A percentile compares a stretch with the other conserved stretches of the same genome.
Conservation (phyloP, 306 rosid genomes). For the Lablab purpureus region DNA sequence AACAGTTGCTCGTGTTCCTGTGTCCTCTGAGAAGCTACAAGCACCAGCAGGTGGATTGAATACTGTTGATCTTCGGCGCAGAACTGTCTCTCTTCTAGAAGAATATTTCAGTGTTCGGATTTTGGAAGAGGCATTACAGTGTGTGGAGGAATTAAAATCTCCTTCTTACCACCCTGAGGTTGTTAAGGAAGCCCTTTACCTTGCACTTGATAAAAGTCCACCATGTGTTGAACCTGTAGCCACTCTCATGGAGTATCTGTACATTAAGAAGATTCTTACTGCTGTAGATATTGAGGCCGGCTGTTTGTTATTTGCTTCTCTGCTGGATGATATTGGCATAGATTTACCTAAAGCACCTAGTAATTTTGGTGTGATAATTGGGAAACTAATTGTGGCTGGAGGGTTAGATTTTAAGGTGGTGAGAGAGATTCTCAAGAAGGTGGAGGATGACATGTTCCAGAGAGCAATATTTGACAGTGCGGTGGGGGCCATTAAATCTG, state of each 20-base stretch:
- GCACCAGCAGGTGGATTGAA: constrained; percentile 57
- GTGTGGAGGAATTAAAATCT: constrained; percentile 78
- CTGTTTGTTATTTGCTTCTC: constrained; percentile 67
- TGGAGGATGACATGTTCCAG: constrained; percentile 59
- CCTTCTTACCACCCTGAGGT: constrained; percentile 76
- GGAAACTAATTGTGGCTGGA: constrained; percentile 56
- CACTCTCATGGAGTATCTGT: constrained; percentile 66
- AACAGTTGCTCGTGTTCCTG: constrained; percentile 41
- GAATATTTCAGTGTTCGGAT: constrained; percentile 72
- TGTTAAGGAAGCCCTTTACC: constrained; percentile 77
- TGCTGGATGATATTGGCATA: constrained; percentile 68
- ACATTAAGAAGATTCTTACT: constrained; percentile 56
- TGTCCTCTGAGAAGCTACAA: constrained; percentile 56
- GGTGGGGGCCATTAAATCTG: constrained; percentile 42
- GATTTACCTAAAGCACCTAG: constrained; percentile 79
- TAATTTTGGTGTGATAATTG: constrained; percentile 69
- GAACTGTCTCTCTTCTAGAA: constrained; percentile 70
- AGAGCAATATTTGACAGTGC: constrained; percentile 57
- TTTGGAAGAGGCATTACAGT: constrained; percentile 79
- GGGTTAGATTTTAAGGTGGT: constrained; percentile 66
- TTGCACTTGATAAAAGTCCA: constrained; percentile 73
- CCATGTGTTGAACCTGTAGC: constrained; percentile 63
- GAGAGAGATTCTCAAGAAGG: constrained; percentile 61
- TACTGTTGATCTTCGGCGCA: constrained; percentile 54
- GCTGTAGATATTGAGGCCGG: constrained; percentile 66